phyloP scores from a whole-genome alignment of 1,284 basidiomycete genomes.

The Fomitopsis schrenkii region DNA sequence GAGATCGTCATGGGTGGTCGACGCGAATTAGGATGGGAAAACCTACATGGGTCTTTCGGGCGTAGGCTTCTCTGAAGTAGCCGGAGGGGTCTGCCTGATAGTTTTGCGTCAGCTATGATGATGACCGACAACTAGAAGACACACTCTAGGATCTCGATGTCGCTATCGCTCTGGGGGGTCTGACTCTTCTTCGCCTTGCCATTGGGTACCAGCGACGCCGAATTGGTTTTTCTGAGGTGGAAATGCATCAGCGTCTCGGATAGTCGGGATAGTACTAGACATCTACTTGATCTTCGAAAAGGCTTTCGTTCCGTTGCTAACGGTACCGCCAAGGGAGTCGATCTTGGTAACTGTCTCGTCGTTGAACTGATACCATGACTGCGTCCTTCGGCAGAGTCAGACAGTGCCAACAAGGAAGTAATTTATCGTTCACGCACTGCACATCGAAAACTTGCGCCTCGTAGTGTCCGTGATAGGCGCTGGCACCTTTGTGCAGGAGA shows the following conservation, averaged over 20 bases:
- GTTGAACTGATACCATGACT: conserved; percentile 87
- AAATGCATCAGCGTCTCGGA: not conserved
- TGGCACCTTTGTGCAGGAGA: conserved; percentile 78
- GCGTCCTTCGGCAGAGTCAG: conserved; percentile 38
- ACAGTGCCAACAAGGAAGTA: not conserved
- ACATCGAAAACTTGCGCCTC: conserved; percentile 84
- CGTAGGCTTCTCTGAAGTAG: not conserved
- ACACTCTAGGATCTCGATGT: conserved; percentile 35
- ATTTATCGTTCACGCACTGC: conserved; percentile 47
- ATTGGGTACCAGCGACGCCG: conserved; percentile 12
- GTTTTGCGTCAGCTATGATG: not conserved
- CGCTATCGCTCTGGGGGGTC: conserved; percentile 63
- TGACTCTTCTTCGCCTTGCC: conserved; percentile 38
- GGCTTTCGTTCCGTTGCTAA: conserved; percentile 9
- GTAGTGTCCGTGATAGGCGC: conserved; percentile 92
- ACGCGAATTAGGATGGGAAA: not conserved
- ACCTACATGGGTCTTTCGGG: conserved; percentile 17
- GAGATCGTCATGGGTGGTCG: conserved; percentile 3
- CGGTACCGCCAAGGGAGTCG: conserved; percentile 45
- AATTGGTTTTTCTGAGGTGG: not conserved
- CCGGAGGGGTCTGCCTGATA: not conserved
- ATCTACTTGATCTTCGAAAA: conserved; percentile 11
- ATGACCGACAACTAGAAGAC: conserved; percentile 1
- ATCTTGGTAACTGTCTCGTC: conserved; percentile 75
- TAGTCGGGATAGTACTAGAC: not conserved